Conservation (phyloP, 176 grass and related monocot species). For the Hsuehochloa calcarea region DNA sequence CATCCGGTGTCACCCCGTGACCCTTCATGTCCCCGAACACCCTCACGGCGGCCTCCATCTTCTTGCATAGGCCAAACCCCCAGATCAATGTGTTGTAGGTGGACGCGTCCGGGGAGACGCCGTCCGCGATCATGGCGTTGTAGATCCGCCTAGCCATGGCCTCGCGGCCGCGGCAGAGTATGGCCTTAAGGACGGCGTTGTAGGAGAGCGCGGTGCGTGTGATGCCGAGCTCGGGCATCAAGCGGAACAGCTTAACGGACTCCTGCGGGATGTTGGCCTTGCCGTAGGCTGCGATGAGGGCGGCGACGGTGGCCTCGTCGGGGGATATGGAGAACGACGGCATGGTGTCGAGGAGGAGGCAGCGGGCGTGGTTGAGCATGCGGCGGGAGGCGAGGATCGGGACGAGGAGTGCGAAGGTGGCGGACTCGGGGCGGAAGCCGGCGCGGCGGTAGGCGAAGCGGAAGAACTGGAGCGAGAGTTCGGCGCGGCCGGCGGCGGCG, state of each 20-base stretch:
- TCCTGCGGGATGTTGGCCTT: conserved; percentile 76
- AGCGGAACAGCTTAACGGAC: conserved; percentile 86
- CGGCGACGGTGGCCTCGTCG: conserved; percentile 60
- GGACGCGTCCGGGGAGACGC: conserved; percentile 47
- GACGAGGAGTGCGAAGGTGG: conserved; percentile 64
- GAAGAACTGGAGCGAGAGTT: conserved; percentile 80
- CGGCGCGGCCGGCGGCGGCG: conserved; percentile 27
- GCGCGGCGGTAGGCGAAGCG: conserved; percentile 84
- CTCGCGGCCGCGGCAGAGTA: conserved; percentile 66
- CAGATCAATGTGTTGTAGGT: conserved; percentile 88
- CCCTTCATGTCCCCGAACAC: conserved; percentile 78
- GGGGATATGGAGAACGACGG: conserved; percentile 56
- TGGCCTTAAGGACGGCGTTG: conserved; percentile 86
- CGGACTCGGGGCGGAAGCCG: conserved; percentile 61
- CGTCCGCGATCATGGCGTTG: conserved; percentile 69
- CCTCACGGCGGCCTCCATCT: conserved; percentile 61
- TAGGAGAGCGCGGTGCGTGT: conserved; percentile 65
- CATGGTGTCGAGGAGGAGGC: conserved; percentile 89
- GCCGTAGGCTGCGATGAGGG: conserved; percentile 74
- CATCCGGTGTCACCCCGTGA: conserved; percentile 51
- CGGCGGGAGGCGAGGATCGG: conserved; percentile 49
- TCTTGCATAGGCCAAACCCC: conserved; percentile 79
- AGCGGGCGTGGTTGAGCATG: conserved; percentile 98
- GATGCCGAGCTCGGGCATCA: conserved; percentile 83
- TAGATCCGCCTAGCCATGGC: conserved; percentile 79